These are phyloP conservation scores for Lactarius evosmus DNA, from an alignment of 768 basidiomycete species.

Conservation along the genomic window DNA sequence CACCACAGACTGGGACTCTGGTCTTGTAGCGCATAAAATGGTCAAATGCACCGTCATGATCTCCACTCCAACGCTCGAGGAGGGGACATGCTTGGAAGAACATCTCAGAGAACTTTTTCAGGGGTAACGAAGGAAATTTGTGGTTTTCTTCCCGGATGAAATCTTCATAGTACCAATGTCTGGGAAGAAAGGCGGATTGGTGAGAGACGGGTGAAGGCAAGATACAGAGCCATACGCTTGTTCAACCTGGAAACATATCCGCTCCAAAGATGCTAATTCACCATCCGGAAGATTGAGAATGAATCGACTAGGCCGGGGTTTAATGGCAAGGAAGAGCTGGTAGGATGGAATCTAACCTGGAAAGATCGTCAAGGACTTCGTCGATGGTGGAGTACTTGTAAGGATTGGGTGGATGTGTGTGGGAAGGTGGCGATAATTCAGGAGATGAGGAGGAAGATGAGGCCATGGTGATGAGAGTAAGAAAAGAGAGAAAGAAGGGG, in stretches of 20 bases:
- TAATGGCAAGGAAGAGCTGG: conserved; percentile 24
- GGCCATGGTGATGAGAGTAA: conserved; percentile 47
- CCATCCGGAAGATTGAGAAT: conserved; percentile 94
- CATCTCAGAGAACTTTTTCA: conserved; percentile 92
- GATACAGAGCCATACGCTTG: conserved; percentile 73
- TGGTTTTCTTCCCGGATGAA: conserved; percentile 92
- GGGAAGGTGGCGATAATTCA: conserved; percentile 52
- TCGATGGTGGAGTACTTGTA: conserved; percentile 62
- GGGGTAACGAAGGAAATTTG: conserved; percentile 78
- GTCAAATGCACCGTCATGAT: conserved; percentile 82
- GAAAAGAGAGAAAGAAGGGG: conserved; percentile 32
- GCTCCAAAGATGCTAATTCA: conserved; percentile 86
- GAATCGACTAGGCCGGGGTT: conserved; percentile 63
- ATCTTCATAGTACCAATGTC: conserved; percentile 99
- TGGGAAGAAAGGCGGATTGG: conserved; percentile 36
- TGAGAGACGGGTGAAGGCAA: conserved; percentile 14
- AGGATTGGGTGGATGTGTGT: conserved; percentile 51
- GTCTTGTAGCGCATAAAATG: conserved; percentile 96
- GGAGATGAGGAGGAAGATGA: conserved; percentile 79
- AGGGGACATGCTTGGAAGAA: conserved; percentile 84
- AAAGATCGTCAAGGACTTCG: conserved; percentile 87
- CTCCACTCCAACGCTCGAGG: conserved; percentile 75
- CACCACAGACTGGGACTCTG: conserved; percentile 95
- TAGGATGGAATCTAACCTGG: conserved; percentile 54
- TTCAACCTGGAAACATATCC: conserved; percentile 98